Base-by-base conservation (phyloP, 148 eudicot species). In the Pouteria glomerata region DNA sequence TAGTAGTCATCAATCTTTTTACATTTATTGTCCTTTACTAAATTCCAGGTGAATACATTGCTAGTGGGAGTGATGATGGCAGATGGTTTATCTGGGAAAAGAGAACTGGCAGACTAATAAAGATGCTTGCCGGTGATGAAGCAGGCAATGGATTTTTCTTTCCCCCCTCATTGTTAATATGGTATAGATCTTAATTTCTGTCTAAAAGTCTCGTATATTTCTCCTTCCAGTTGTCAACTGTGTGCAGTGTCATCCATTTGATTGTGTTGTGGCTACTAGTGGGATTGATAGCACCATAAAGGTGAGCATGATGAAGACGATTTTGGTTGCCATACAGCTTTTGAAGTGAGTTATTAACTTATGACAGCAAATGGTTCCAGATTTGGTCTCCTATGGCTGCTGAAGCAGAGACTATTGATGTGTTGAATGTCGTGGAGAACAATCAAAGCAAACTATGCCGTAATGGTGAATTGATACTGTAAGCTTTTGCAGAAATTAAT, bases 41-140 rank as follows among this genome's bases (percentile, higher is more conserved):
- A n/a, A 70, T 47, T 75, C 62, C 79, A 95, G 99, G 99, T 65
- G 96, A 90, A 72, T 95, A 88, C 73, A 75, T 95, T 85, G 99
- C 97, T 69, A 92, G 90, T 77, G 99, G 99, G 78, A 95, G 99
- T 74, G 99, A 95, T 76, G 97, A 90, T 87, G 99, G 99, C 14
- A 85, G 90, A 77, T 95, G 99, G 99, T 95, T 88, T 72, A 88
- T 95, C 41, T 95, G 99, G 99, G 99, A 95, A 78, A 95, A 95
- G 84, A 90, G 71, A 85, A 95, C 96, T 68, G 96, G 96, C 19
- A 87, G 92, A 79, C 75, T 95, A 47, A 79, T 95, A 57, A 95
- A 89, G 79, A 80, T 92, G 87, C 92, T 95, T 73, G 77, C 80
- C 67, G 98, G 99, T 34, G 99, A 95, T 78, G 87, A 87, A 74